These are phyloP conservation scores for Canna indica DNA, from an alignment of 176 grass and related monocot genomes.

Conservation along the genomic window DNA sequence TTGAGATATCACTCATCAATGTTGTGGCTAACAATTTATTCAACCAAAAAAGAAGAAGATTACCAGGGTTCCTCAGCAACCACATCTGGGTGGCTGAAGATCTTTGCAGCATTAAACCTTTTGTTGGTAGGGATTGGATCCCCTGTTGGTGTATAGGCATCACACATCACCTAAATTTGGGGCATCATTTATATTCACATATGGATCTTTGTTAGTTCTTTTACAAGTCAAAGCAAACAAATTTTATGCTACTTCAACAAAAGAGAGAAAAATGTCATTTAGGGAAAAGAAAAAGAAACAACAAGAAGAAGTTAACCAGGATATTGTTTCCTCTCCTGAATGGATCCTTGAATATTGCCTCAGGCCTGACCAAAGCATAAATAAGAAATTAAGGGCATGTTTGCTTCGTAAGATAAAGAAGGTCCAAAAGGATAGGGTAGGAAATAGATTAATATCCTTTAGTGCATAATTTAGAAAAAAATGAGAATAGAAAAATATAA, in stretches of 20 bases:
- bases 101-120: conserved; percentile 10
- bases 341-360: conserved; percentile 21
- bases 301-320: conserved; percentile 2
- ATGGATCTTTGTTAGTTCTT: neutral
- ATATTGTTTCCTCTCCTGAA: conserved; percentile 18
- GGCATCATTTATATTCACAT: neutral
- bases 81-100: conserved; percentile 21
- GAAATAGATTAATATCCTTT: too few relatives aligned
- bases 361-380: neutral
- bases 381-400: neutral
- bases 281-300: neutral
- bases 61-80: conserved; percentile 10
- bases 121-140: conserved; percentile 22
- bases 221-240: neutral
- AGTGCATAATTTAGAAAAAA: too few relatives aligned
- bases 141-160: conserved; percentile 12
- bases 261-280: neutral
- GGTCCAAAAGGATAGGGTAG: too few relatives aligned
- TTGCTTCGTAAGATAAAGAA: neutral
- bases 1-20: too few relatives aligned
- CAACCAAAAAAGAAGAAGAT: too few relatives aligned
- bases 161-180: conserved; percentile 14
- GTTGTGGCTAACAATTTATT: too few relatives aligned
- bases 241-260: neutral
- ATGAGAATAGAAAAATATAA: too few relatives aligned